phyloP scores from a whole-genome alignment of 2,329 filamentous ascomycete species.

The Colletotrichum aenigma region DNA sequence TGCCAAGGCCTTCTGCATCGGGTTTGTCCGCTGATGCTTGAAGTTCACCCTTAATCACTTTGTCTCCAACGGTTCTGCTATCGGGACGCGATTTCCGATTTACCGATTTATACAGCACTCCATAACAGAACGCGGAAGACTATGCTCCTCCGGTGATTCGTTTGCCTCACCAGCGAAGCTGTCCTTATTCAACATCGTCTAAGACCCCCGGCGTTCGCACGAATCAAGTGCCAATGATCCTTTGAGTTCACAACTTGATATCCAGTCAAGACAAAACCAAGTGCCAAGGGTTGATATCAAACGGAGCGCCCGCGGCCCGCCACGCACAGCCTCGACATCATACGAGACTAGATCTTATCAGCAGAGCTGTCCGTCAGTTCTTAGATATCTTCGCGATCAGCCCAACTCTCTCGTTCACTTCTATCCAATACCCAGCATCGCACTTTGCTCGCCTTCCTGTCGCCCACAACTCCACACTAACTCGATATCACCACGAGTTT shows the following conservation, averaged over 20 bases:
- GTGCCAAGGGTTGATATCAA: not conserved
- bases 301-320: not conserved
- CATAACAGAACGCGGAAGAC: not conserved
- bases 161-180: not conserved
- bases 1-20: not conserved
- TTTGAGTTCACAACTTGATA: not conserved
- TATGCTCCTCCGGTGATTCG: not conserved
- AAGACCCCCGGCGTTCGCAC: not conserved
- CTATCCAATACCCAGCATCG: not conserved
- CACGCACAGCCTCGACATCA: not conserved
- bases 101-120: not conserved
- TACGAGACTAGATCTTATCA: not conserved
- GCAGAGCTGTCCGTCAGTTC: not conserved
- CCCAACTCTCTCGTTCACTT: not conserved
- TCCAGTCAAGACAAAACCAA: not conserved
- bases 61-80: not conserved
- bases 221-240: not conserved
- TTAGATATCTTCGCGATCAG: not conserved
- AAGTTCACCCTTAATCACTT: not conserved
- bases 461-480: not conserved
- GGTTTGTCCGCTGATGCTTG: not conserved
- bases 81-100: not conserved
- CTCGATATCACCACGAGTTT: not conserved
- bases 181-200: not conserved
- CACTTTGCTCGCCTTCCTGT: not conserved